Evolutionary conservation across 345 rosid genomes (phyloP).

Genomic region (Populus euphratica): DNA sequence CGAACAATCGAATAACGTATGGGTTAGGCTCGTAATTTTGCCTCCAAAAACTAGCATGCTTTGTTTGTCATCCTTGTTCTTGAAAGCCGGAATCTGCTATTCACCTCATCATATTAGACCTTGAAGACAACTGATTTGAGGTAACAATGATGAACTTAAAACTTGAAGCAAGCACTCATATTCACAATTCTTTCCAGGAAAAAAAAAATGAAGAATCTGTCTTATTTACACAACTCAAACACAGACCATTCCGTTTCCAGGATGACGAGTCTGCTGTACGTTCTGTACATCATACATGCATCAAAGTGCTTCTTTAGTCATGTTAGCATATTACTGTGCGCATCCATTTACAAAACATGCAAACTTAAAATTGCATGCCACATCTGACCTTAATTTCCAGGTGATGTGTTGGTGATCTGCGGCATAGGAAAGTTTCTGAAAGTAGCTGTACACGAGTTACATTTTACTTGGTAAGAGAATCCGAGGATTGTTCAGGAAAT

Average conservation of each 20-base stretch:
- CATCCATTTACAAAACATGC: conserved; percentile 14
- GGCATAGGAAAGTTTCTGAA: neutral
- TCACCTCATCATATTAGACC: neutral
- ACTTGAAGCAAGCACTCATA: neutral
- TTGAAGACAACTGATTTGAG: neutral
- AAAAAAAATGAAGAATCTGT: neutral
- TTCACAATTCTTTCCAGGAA: conserved; percentile 8
- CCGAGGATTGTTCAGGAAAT: conserved; percentile 13
- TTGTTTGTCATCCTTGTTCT: neutral
- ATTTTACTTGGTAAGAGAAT: conserved; percentile 15
- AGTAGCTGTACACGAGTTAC: conserved; percentile 17
- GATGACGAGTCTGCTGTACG: neutral
- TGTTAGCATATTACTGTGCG: neutral
- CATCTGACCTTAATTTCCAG: conserved; percentile 6
- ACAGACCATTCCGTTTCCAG: neutral
- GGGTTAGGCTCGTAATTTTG: neutral
- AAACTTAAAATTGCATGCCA: conserved; percentile 15
- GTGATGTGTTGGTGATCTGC: neutral
- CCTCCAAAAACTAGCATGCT: neutral
- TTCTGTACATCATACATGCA: conserved; percentile 1
- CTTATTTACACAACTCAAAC: neutral
- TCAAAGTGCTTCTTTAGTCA: neutral
- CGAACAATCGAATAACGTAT: neutral
- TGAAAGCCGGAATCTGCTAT: neutral
- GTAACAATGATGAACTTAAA: neutral